Base-by-base conservation (phyloP, 2,329 filamentous ascomycete species). In the Acarospora socialis region DNA sequence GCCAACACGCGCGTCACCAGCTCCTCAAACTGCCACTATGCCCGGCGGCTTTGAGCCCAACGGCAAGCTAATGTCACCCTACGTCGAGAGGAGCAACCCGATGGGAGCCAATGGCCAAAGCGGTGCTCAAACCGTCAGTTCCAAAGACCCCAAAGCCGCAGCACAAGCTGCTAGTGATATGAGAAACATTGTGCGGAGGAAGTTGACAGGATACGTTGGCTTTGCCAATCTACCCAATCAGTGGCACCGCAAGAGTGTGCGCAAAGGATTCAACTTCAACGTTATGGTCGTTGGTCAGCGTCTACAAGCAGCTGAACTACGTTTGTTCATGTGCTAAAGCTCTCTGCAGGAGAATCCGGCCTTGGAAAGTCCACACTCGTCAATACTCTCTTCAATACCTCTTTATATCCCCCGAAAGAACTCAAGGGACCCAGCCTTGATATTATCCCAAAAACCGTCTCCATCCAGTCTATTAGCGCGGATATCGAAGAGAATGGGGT, bases 241-340 rank as follows among this genome's bases (percentile, higher is more conserved):
- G 65, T 98, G 90, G 90, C 90, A 98, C 70, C 87, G 90, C 61
- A 98, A 98, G 79, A 94, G 86, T 74, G 90, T 98, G 52, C 83
- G 90, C 56, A 98, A 98, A 65, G 90, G 90, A 41, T 98, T 98
- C 74, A 98, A 95, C 73, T 98, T 98, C 72, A 98, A 98, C 57
- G 90, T 98, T 48, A 98, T 98, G 90, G 90, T 98, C 61, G 90
- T 98, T 63, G 90, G 90, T 95, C 70, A 54, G 86, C 77, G 27
- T 25, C 15, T n/a, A n/a, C n/a, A n/a, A n/a, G n/a, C n/a, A n/a
- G n/a, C 24, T 37, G 7, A 33, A 17, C 12, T 12, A 16, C 19
- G 10, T 19, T 9, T 22, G n/a, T 18, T 10, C 33, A 8, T 21
- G 12, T 34, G 20, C 24, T 26, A 30, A 37, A 28, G 32, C 13